A percentile compares a stretch with the other conserved stretches of the same genome.
Evolutionary conservation across 2,329 filamentous ascomycete genomes (phyloP).

Genomic region (Achaetomium macrosporum): DNA sequence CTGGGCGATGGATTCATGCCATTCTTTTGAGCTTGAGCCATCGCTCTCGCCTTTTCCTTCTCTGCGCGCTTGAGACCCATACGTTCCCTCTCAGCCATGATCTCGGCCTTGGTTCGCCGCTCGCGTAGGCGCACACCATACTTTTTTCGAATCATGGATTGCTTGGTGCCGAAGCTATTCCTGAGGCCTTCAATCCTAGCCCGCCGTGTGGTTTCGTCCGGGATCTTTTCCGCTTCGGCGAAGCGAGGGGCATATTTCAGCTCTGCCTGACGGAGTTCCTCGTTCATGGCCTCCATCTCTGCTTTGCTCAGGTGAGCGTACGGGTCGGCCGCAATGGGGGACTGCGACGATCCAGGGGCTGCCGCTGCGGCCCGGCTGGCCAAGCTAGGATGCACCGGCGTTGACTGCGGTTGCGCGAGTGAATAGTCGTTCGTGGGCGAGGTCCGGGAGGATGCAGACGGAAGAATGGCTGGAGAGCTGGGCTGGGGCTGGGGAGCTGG

Average conservation of each 20-base stretch:
- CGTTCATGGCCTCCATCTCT: slow-evolving; percentile 28
- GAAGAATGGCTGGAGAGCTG: slow-evolving; percentile 11
- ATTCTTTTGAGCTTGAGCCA: slow-evolving; percentile 4
- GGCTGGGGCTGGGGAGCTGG: slow-evolving; percentile 23
- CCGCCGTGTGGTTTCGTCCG: slow-evolving; percentile 30
- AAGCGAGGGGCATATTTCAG: slow-evolving; percentile 37
- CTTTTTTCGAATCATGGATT: slow-evolving; percentile 51
- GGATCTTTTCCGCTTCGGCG: slow-evolving; percentile 35
- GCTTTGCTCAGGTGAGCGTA: slow-evolving; percentile 40
- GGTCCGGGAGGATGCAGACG: slow-evolving; percentile 6
- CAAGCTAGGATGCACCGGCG: slow-evolving; percentile 10
- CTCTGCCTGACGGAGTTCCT: slow-evolving; percentile 36
- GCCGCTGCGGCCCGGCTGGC: slow-evolving; percentile 6
- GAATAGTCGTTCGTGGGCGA: slow-evolving; percentile 10
- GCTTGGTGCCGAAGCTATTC: slow-evolving; percentile 50
- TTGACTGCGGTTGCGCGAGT: slow-evolving; percentile 10
- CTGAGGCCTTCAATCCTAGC: slow-evolving; percentile 37
- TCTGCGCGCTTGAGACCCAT: slow-evolving; percentile 31
- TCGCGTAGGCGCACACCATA: slow-evolving; percentile 51
- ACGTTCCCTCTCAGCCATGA: slow-evolving; percentile 39
- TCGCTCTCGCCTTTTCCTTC: slow-evolving; percentile 15
- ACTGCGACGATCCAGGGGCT: slow-evolving; percentile 12
- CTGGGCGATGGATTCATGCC: background rate
- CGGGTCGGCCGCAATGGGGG: slow-evolving; percentile 31
- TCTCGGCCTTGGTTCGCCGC: slow-evolving; percentile 42